Evolutionary conservation across 2,329 filamentous ascomycete genomes (phyloP).

Genomic region (Verruconis gallopava): DNA sequence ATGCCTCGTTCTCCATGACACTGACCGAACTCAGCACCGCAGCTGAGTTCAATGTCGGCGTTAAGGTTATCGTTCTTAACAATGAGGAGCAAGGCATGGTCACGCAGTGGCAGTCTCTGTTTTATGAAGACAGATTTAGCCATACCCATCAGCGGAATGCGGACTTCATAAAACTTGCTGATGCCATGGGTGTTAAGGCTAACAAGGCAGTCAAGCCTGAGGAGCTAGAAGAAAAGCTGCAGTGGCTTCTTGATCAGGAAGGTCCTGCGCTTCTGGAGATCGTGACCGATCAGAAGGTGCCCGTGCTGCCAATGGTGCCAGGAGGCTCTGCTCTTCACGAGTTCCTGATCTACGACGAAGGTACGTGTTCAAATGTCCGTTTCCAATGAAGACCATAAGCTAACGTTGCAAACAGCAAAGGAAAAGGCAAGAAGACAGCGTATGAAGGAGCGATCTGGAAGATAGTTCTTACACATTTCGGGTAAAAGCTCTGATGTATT

Average conservation of each 20-base stretch:
- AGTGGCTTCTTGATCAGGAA: slow-evolving; percentile 74
- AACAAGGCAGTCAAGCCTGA: slow-evolving; percentile 59
- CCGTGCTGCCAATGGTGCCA: slow-evolving; percentile 96
- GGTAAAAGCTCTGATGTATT: too few relatives aligned
- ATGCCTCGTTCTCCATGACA: slow-evolving; percentile 99
- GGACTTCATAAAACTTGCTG: slow-evolving; percentile 86
- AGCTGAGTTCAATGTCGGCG: slow-evolving; percentile 88
- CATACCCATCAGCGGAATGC: slow-evolving; percentile 93
- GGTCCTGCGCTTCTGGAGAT: slow-evolving; percentile 92
- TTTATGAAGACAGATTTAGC: slow-evolving; percentile 86
- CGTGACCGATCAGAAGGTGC: slow-evolving; percentile 76
- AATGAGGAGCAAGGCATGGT: slow-evolving; percentile 99
- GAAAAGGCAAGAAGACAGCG: slow-evolving; percentile 25
- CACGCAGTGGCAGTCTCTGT: slow-evolving; percentile 95
- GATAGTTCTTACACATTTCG: slow-evolving; percentile 17
- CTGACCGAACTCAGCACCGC: slow-evolving; percentile 88
- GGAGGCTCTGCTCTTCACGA: slow-evolving; percentile 78
- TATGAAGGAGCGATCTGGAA: slow-evolving; percentile 24
- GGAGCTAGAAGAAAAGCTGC: slow-evolving; percentile 63
- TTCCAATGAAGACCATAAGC: too few relatives aligned
- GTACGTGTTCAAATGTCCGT: too few relatives aligned
- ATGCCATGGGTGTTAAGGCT: slow-evolving; percentile 79
- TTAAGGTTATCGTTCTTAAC: slow-evolving; percentile 90
- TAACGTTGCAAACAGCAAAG: too few relatives aligned
- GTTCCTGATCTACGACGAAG: slow-evolving; percentile 77